Evolutionary conservation across 768 basidiomycete genomes (phyloP), one percentile per base, ranked within the genome.

Genomic region (Candolleomyces efflorescens): DNA sequence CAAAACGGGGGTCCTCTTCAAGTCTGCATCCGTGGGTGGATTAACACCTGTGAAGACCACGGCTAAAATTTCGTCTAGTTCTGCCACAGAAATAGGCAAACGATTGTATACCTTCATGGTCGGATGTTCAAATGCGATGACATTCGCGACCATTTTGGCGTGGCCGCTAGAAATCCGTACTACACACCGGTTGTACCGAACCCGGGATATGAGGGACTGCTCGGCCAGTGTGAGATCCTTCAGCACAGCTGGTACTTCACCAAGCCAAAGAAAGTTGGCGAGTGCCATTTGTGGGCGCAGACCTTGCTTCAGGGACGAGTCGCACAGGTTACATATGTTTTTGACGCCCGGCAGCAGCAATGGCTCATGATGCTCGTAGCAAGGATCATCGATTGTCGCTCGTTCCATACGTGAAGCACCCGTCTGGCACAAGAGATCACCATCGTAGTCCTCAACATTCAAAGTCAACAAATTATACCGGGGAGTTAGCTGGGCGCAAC

Each of bases 261-360:
- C 75, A 6, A 76, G 9, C 73, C 74, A 76, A 1, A 73, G 51
- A 1, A 69, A 70, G 54, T 70, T 71, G 0, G 69, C 71, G 6
- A 76, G 49, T 6, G 72, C 36, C 2, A 3, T 9, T 17, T 22
- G 3, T 6, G 52, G 52, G 2, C 36, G 39, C 12, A 13, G 17
- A 38, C 52, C 52, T 17, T 41, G 5, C 27, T 27, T 9, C 27
- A 27, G 9, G 3, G 27, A 27, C 27, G 27, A 27, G 3, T 27
- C 4, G 27, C 45, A 56, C 38, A 23, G 9, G 3, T 9, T 3
- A 27, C 27, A 27, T 27, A 27, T 9, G 4, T 4, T 4, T 3
- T 27, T 9, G 27, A 27, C 4, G 27, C 27, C 27, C 23, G 12
- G 11, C 36, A 53, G 32, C 9, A 9, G 3, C 27, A 27, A 3